These are phyloP conservation scores for Salix brachista DNA, from an alignment of 345 rosid genomes.

Conservation along the genomic window DNA sequence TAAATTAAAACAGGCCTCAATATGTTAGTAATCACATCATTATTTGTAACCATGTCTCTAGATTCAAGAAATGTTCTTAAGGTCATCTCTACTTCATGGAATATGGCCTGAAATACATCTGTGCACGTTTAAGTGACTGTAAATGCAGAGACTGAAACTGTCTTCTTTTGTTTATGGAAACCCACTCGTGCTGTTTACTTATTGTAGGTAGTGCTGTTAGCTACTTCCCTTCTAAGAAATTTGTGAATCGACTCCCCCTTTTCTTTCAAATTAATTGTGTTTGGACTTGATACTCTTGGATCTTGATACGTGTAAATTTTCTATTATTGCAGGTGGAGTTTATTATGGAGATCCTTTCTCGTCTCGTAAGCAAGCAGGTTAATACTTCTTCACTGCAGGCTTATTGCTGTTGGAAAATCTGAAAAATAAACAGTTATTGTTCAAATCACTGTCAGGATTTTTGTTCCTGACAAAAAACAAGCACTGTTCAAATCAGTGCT, in stretches of 20 bases:
- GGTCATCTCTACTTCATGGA: background rate
- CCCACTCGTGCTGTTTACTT: background rate
- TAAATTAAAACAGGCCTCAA: too few species aligned
- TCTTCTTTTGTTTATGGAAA: background rate
- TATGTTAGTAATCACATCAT: too few species aligned
- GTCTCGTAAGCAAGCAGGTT: constrained; percentile 95
- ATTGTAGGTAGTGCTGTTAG: background rate
- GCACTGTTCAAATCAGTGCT: too few species aligned
- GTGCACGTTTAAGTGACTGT: background rate
- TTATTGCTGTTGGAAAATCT: too few species aligned
- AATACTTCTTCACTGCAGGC: constrained; percentile 15
- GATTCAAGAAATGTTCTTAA: too few species aligned
- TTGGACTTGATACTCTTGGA: background rate
- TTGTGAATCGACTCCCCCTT: too few species aligned
- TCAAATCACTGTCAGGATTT: too few species aligned
- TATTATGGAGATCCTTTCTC: constrained; percentile 91
- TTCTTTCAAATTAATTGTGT: background rate
- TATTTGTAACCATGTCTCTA: too few species aligned
- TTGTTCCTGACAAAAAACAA: too few species aligned
- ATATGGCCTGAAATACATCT: background rate
- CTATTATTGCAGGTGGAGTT: constrained; percentile 64
- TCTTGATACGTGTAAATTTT: background rate
- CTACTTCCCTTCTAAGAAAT: too few species aligned
- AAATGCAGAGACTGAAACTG: background rate
- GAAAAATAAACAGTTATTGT: too few species aligned